These are phyloP conservation scores for Lipomyces yamanashiensis DNA, from an alignment of 805 yeast species.

Conservation along the genomic window DNA sequence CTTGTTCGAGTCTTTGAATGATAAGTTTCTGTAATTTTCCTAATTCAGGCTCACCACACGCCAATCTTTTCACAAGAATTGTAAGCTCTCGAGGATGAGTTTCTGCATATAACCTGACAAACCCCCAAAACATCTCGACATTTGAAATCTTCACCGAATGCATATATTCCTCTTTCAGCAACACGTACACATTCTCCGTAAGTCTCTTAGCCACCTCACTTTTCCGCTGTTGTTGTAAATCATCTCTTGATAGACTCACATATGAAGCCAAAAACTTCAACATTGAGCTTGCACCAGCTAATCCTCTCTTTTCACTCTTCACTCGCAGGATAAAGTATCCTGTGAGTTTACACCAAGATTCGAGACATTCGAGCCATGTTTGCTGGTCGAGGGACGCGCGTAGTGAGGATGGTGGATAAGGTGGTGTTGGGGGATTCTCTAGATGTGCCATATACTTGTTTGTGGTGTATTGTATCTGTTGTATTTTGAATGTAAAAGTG, in stretches of 20 bases:
- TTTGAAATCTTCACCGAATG: slow-evolving; percentile 20
- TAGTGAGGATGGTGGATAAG: slow-evolving; percentile 11
- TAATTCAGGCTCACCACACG: neutral
- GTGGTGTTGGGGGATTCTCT: slow-evolving; percentile 18
- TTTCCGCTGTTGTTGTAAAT: neutral
- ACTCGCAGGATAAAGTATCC: slow-evolving; percentile 12
- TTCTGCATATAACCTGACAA: slow-evolving; percentile 21
- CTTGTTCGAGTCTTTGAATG: slow-evolving; percentile 8
- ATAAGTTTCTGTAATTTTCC: neutral
- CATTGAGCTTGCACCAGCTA: slow-evolving; percentile 1
- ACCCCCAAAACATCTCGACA: slow-evolving; percentile 34
- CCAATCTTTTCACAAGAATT: slow-evolving; percentile 14
- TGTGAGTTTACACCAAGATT: slow-evolving; percentile 19
- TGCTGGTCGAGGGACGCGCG: slow-evolving; percentile 8
- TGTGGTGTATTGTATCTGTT: neutral
- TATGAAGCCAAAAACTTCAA: slow-evolving; percentile 19
- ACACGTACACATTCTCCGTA: slow-evolving; percentile 18
- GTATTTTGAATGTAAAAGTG: neutral
- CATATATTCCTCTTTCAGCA: slow-evolving; percentile 24
- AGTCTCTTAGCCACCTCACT: neutral
- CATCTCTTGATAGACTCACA: slow-evolving; percentile 20
- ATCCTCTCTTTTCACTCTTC: neutral
- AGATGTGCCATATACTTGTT: neutral
- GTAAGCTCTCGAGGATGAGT: slow-evolving; percentile 12
- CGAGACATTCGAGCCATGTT: slow-evolving; percentile 19